A percentile compares a stretch with the other conserved stretches of the same genome.
Conservation (phyloP, 208 protist genomes). For the Sergeia podlipaevii region DNA sequence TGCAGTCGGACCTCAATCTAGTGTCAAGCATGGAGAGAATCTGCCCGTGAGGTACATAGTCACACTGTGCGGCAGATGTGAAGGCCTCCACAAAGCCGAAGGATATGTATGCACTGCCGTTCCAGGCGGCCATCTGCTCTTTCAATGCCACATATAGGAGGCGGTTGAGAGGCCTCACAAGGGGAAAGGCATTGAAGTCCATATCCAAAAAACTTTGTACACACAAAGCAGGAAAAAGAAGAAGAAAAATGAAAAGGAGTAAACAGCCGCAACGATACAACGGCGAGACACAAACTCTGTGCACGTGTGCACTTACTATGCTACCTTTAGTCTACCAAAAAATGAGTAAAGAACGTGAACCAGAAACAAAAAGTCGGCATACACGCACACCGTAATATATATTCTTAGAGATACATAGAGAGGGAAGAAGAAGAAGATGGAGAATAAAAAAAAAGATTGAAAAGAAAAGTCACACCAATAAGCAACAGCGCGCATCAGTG, state of each 20-base stretch:
- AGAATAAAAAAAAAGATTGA: conserved; percentile 15
- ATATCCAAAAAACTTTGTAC: conserved; percentile 17
- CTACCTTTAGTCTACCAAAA: conserved; percentile 1
- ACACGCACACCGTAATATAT: too few relatives aligned
- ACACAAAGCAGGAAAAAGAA: conserved; percentile 4
- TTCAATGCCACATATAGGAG: conserved; percentile 35
- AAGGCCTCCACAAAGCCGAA: conserved; percentile 28
- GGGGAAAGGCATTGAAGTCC: conserved; percentile 46
- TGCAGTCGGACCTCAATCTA: background rate
- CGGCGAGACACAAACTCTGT: background rate
- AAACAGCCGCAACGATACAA: background rate
- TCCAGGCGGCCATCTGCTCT: conserved; percentile 12
- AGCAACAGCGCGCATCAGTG: background rate
- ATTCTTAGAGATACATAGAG: too few relatives aligned
- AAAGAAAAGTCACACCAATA: background rate
- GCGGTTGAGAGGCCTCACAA: conserved; percentile 40
- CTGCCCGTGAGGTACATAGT: conserved; percentile 49
- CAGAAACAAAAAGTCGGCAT: background rate
- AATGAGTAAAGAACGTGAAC: background rate
- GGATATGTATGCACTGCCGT: too few relatives aligned
- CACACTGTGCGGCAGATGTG: conserved; percentile 32
- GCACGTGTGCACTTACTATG: background rate
- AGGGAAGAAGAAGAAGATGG: too few relatives aligned
- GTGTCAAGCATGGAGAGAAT: conserved; percentile 26
- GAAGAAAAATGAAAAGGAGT: too few relatives aligned